These are phyloP conservation scores for Yarrowia phangngaensis DNA, from an alignment of 805 yeast genomes.

Conservation along the genomic window DNA sequence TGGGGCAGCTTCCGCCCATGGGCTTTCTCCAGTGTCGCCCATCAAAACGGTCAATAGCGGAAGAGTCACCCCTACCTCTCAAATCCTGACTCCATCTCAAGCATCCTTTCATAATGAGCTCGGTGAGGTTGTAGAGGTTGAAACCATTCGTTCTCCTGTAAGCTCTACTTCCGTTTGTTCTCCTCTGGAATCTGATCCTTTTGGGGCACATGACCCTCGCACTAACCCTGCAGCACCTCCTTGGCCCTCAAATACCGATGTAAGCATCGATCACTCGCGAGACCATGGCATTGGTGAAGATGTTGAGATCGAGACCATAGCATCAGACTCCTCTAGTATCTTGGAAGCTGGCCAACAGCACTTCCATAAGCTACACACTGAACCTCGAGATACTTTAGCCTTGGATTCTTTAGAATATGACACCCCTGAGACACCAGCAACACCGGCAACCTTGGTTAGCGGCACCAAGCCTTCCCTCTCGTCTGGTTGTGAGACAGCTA, in stretches of 20 bases:
- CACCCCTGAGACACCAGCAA: no score
- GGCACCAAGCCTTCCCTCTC: no score
- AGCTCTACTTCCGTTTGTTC: neutral
- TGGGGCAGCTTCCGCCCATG: conserved; percentile 5
- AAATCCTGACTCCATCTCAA: conserved; percentile 8
- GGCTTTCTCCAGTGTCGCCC: conserved; percentile 17
- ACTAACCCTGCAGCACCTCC: conserved; percentile 21
- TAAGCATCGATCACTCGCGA: neutral
- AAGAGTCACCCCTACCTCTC: conserved; percentile 14
- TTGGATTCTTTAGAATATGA: no score
- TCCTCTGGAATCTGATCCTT: conserved; percentile 15
- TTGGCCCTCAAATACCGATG: conserved; percentile 6
- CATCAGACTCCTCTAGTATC: neutral
- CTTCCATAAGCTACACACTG: neutral
- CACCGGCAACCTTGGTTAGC: no score
- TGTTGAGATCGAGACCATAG: conserved; percentile 23
- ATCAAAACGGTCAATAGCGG: conserved; percentile 22
- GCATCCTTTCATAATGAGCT: conserved; percentile 22
- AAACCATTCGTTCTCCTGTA: neutral
- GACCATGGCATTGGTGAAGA: conserved; percentile 2
- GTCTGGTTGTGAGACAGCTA: no score
- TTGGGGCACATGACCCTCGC: conserved; percentile 13
- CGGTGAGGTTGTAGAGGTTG: conserved; percentile 11
- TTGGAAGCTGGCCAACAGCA: neutral
- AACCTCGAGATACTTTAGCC: no score